phyloP scores from a whole-genome alignment of 306 rosid species.

The Vicia sativa region DNA sequence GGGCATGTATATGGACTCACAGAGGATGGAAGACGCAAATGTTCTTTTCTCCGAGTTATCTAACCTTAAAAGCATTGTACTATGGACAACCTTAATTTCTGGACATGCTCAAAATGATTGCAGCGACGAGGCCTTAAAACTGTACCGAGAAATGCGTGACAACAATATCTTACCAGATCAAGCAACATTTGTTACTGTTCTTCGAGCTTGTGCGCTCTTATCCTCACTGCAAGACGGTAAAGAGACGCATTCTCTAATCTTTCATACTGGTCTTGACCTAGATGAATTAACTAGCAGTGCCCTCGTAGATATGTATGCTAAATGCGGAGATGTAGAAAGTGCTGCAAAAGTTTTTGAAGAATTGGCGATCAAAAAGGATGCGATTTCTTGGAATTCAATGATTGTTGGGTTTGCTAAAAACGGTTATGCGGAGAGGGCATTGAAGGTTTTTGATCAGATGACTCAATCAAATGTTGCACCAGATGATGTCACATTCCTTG shows the following conservation, averaged over 20 bases:
- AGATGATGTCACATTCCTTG: constrained; percentile 81
- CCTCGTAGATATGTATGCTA: constrained; percentile 88
- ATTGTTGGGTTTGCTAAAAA: constrained; percentile 84
- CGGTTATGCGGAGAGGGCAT: constrained; percentile 66
- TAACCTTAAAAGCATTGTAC: constrained; percentile 53
- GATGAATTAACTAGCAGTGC: constrained; percentile 77
- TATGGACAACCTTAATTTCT: constrained; percentile 76
- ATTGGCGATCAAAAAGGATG: constrained; percentile 54
- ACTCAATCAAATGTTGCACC: constrained; percentile 49
- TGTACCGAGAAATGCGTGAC: constrained; percentile 61
- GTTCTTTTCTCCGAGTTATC: constrained; percentile 66
- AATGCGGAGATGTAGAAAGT: constrained; percentile 69
- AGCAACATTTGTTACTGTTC: constrained; percentile 81
- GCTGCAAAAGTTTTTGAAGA: constrained; percentile 67
- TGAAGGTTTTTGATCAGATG: constrained; percentile 65
- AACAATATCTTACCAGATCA: constrained; percentile 68
- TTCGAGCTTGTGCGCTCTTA: constrained; percentile 65
- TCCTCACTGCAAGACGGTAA: constrained; percentile 65
- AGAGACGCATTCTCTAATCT: constrained; percentile 66
- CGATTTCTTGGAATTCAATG: constrained; percentile 88
- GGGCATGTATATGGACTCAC: constrained; percentile 68
- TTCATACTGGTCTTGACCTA: constrained; percentile 66
- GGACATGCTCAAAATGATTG: constrained; percentile 65
- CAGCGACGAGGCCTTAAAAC: constrained; percentile 56
- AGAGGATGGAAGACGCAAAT: constrained; percentile 57